Base-by-base conservation (phyloP, 2,329 filamentous ascomycete species). In the Diaporthe destruens region DNA sequence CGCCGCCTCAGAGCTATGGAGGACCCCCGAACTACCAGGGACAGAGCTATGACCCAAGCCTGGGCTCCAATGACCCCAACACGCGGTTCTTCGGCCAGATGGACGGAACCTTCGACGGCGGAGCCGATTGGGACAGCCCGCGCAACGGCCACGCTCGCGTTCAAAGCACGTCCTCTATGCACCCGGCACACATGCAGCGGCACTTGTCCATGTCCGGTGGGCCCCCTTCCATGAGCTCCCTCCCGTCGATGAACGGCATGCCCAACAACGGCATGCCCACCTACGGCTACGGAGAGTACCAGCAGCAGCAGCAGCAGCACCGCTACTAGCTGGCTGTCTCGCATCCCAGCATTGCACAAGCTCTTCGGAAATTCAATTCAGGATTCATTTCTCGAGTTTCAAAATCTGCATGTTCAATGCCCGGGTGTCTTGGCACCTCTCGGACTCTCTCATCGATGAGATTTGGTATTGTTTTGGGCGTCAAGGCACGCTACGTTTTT, bases 171-270 rank as follows among this genome's bases (percentile, higher is more conserved):
- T 61, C 57, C 2, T 55, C 70, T 7, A 42, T 72, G 34, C 72
- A 69, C 51, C 56, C 54, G 3, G 32, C 44, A 18, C 67, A 34
- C n/a, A 59, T 59, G 49, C 72, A 72, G 56, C 70, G 55, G 25
- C 59, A 39, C n/a, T 32, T n/a, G 29, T 55, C 66, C 20, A 56
- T 72, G 53, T 53, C 71, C 11, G 71, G 65, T 29, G 69, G 69
- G 16, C 72, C 69, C 12, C 69, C 69, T 3, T 9, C 47, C 12
- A 63, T 69, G 69, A 55, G 69, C 53, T 66, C 71, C 55, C 53
- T 72, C 12, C 71, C 73, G 2, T 72, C 73, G 4, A 72, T 74
- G 71, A 72, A 68, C 54, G 69, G 66, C 67, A 71, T 71, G 66
- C 54, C 47, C 11, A 44, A 51, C 36, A 51, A 36, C 34, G 55